A percentile compares a stretch with the other conserved stretches of the same genome.
Conservation (phyloP, 371 early-diverging fungal genomes). For the Syncephalis plumigaleata region DNA sequence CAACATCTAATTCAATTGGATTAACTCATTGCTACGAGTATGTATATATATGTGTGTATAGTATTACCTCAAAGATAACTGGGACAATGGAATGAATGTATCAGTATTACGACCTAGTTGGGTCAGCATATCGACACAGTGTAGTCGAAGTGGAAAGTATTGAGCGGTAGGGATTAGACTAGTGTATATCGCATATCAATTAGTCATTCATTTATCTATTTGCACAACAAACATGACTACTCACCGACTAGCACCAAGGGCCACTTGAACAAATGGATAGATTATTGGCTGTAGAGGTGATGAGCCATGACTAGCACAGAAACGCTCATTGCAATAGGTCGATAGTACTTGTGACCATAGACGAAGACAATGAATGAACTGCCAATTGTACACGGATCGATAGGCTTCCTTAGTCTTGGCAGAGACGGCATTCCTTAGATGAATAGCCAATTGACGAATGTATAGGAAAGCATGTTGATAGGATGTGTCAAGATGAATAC, state of each 20-base stretch:
- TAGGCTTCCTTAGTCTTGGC: slow-evolving; percentile 63
- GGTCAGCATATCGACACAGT: slow-evolving; percentile 48
- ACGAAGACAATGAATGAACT: slow-evolving; percentile 73
- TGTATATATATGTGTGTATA: slow-evolving; percentile 13
- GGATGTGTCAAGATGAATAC: slow-evolving; percentile 45
- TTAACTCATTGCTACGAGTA: too few species aligned
- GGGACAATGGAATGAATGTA: slow-evolving; percentile 70
- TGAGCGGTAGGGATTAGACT: slow-evolving; percentile 73
- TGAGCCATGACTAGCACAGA: slow-evolving; percentile 12
- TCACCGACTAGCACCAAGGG: slow-evolving; percentile 51
- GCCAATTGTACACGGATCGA: slow-evolving; percentile 86
- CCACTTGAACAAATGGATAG: slow-evolving; percentile 81
- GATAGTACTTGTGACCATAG: slow-evolving; percentile 74
- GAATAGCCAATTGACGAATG: slow-evolving; percentile 81
- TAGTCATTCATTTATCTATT: too few species aligned
- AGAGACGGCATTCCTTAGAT: slow-evolving; percentile 68
- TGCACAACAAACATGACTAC: background rate
- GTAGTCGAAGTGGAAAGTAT: slow-evolving; percentile 83
- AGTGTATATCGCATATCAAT: background rate
- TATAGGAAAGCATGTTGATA: slow-evolving; percentile 87
- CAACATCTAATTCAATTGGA: slow-evolving; percentile 7
- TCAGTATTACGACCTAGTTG: slow-evolving; percentile 50
- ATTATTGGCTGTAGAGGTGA: slow-evolving; percentile 56
- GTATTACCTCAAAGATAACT: slow-evolving; percentile 59
- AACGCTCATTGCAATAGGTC: slow-evolving; percentile 31